Base-by-base conservation (phyloP, 129 eudicot genomes). In the Saposhnikovia divaricata region DNA sequence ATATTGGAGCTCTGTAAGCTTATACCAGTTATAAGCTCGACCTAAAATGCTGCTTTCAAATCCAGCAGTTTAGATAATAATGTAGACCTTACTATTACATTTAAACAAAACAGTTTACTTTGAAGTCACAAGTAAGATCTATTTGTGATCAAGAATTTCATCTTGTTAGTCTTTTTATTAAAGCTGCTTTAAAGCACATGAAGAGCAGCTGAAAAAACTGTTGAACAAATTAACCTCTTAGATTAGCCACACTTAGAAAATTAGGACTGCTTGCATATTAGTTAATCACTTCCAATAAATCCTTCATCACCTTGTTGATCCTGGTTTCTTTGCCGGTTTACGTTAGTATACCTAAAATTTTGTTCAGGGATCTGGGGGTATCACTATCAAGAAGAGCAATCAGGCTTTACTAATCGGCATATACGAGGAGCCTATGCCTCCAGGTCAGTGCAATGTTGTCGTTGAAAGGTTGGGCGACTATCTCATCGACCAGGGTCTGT, bases 401-500 rank as follows among this genome's bases (percentile, higher is more conserved):
- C 59, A 40, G 74, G 86, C 80, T 40, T 53, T 84, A 76, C 45
- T 84, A 4, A 80, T 84, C 6, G 86, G 86, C 37, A 74, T 84
- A 75, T 84, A 84, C 12, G 77, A 74, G 6, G 86, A 79, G 76
- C 86, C 86, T 23, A 83, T 83, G 86, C 74, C 86, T 23, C 80
- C 80, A 34, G 80, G 83, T 27, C 86, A 84, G 66, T 84, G 86
- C 83, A 84, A 84, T 47, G 28, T 80, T 80, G 74, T 84, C 10
- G 86, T 84, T 48, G 86, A 84, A 77, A 80, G 78, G 80, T 21
- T 84, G 59, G 86, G 86, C 11, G 86, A 83, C 70, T 83, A 79
- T 50, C 83, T 83, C 57, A 65, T 83, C 21, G 80, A 83, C 3
- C 83, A 83, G 77, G 83, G 83, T 34, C 44, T 83, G 31, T 83